Conservation (phyloP, 495 filamentous ascomycete species). For the Hyaloscypha variabilis region DNA sequence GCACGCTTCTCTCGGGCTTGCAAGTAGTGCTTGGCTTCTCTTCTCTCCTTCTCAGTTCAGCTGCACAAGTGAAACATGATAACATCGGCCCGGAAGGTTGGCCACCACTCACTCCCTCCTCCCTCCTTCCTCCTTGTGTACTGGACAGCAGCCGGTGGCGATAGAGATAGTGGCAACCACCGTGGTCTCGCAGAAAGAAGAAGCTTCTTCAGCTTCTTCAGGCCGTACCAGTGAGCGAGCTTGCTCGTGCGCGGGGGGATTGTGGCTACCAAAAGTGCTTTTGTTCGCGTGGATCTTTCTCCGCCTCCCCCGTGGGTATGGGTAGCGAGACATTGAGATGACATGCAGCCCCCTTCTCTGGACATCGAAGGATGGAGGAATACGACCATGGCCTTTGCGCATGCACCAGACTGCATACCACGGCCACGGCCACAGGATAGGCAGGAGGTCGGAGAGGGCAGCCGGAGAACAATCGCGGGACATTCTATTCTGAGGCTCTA, state of each 20-base stretch:
- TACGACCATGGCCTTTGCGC: background rate
- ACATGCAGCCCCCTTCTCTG: background rate
- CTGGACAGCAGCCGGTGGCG: background rate
- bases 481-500: constrained; percentile 14
- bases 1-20: background rate
- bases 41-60: background rate
- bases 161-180: background rate
- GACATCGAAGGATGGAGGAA: background rate
- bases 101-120: no score
- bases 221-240: no score
- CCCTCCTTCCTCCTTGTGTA: no score
- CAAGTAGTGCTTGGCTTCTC: no score
- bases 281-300: background rate
- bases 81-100: background rate
- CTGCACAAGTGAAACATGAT: background rate
- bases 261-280: background rate
- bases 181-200: background rate
- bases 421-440: background rate
- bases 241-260: no score
- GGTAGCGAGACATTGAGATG: background rate
- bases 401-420: background rate
- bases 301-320: background rate
- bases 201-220: background rate
- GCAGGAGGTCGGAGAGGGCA: background rate
- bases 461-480: background rate